phyloP scores from a whole-genome alignment of 2,329 filamentous ascomycete genomes.

The Amylocarpus encephaloides region DNA sequence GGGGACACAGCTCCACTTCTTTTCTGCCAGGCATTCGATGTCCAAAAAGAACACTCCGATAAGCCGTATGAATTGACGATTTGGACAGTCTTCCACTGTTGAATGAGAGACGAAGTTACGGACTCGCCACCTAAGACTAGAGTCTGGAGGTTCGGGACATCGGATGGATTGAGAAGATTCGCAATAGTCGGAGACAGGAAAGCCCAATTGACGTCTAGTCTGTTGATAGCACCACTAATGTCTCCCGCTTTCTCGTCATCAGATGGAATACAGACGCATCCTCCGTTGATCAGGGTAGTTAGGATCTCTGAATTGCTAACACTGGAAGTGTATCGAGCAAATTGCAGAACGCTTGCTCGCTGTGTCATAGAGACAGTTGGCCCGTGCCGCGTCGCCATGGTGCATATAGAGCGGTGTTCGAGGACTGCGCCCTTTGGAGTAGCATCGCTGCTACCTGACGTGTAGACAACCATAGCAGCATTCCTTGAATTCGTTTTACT shows the following conservation, averaged over 20 bases:
- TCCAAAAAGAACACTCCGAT: constrained; percentile 58
- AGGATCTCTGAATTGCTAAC: constrained; percentile 18
- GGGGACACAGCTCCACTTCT: neutral
- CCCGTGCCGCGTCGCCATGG: constrained; percentile 6
- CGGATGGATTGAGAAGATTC: constrained; percentile 77
- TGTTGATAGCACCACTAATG: constrained; percentile 12
- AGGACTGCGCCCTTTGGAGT: constrained; percentile 20
- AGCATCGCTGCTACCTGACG: constrained; percentile 21
- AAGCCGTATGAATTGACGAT: constrained; percentile 61
- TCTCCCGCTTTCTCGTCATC: constrained; percentile 18
- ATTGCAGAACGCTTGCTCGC: constrained; percentile 17
- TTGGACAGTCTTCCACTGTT: constrained; percentile 33
- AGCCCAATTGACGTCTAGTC: constrained; percentile 15
- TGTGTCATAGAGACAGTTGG: neutral
- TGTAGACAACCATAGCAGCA: neutral
- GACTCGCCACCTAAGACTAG: constrained; percentile 83
- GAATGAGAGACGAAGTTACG: constrained; percentile 52
- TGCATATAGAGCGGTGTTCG: constrained; percentile 14
- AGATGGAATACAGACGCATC: constrained; percentile 19
- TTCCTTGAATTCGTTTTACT: neutral
- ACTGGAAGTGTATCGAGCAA: constrained; percentile 20
- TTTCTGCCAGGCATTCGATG: neutral
- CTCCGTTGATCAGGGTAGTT: constrained; percentile 15
- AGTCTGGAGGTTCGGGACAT: constrained; percentile 65
- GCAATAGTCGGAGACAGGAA: constrained; percentile 18